A percentile compares a stretch with the other conserved stretches of the same genome.
phyloP scores from a whole-genome alignment of 116 monocot genomes.

The Dioscorea cayenensis region DNA sequence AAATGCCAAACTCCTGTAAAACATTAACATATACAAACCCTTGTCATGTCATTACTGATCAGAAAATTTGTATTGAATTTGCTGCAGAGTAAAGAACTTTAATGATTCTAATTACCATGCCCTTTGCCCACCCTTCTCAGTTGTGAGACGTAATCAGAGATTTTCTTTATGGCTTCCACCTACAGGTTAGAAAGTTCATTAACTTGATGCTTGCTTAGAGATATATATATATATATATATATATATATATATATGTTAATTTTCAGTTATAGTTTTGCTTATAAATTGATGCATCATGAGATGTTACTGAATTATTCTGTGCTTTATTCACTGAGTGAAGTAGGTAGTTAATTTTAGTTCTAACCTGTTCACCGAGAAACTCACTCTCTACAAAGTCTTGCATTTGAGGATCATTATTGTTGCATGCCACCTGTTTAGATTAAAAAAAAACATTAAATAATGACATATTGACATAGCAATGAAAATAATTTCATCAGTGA shows the following conservation, averaged over 20 bases:
- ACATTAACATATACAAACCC: too few relatives aligned
- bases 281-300: too few relatives aligned
- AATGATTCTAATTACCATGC: conserved; percentile 38
- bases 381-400: conserved; percentile 47
- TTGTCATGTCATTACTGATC: too few relatives aligned
- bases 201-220: neutral
- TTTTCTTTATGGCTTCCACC: conserved; percentile 87
- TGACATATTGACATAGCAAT: too few relatives aligned
- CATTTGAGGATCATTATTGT: conserved; percentile 43
- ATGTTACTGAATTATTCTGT: neutral
- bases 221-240: too few relatives aligned
- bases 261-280: too few relatives aligned
- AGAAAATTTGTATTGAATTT: too few relatives aligned
- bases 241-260: too few relatives aligned
- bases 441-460: too few relatives aligned
- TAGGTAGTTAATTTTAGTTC: neutral
- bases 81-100: neutral
- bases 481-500: too few relatives aligned
- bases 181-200: conserved; percentile 1
- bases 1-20: conserved; percentile 60
- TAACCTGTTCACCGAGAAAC: conserved; percentile 55
- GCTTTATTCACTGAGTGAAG: neutral
- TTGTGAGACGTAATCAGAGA: conserved; percentile 84
- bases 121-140: conserved; percentile 90
- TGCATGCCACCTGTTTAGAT: conserved; percentile 32